Evolutionary conservation across 2,329 filamentous ascomycete genomes (phyloP).

Genomic region (Fonsecaea monophora): DNA sequence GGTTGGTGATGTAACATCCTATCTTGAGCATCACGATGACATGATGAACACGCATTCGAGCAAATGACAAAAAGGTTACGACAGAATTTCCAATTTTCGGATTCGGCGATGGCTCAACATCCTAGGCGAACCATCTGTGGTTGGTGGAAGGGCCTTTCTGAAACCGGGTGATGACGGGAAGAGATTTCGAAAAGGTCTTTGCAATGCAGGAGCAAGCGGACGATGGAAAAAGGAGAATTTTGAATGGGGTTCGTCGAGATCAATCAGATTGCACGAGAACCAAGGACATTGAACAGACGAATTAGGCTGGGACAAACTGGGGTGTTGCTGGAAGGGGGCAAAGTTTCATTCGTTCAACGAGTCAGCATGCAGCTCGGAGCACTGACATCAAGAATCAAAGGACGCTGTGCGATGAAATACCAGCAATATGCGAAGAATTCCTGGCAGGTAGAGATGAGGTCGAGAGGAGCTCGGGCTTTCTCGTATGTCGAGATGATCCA

Average conservation of each 20-base stretch:
- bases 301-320: constrained; percentile 4
- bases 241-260: constrained; percentile 14
- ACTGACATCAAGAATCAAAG: neutral
- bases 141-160: constrained; percentile 23
- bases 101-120: constrained; percentile 18
- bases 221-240: constrained; percentile 2
- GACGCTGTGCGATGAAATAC: neutral
- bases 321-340: constrained; percentile 8
- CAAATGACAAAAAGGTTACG: constrained; percentile 13
- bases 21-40: constrained; percentile 23
- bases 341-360: constrained; percentile 19
- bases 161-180: constrained; percentile 17
- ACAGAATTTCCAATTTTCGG: constrained; percentile 14
- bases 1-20: constrained; percentile 13
- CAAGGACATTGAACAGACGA: neutral
- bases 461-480: neutral
- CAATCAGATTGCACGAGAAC: constrained; percentile 15
- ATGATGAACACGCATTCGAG: constrained; percentile 24
- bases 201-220: constrained; percentile 16
- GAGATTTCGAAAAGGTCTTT: constrained; percentile 15
- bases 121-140: constrained; percentile 23
- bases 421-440: neutral
- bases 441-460: neutral
- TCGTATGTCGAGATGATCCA: neutral
- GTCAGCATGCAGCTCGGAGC: constrained; percentile 4